Evolutionary conservation across 805 yeast species (phyloP).

Genomic region (Saccharomycopsis sp.): DNA sequence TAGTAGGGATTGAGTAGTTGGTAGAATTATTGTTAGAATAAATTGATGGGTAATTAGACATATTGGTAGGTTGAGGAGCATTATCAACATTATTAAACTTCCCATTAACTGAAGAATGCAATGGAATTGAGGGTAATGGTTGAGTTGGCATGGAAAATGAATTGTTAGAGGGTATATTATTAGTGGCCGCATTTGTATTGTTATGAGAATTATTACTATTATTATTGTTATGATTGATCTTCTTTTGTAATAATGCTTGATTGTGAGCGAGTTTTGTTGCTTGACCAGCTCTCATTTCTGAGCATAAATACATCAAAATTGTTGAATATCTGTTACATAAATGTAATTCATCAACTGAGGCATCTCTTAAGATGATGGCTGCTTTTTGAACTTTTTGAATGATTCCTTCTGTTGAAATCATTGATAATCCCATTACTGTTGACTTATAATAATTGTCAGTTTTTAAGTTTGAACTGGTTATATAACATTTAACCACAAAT

Average conservation of each 20-base stretch:
- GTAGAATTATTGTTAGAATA: no score
- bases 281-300: slow-evolving; percentile 67
- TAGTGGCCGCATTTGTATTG: background rate
- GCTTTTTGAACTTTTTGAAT: slow-evolving; percentile 56
- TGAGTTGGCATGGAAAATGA: no score
- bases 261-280: no score
- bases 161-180: no score
- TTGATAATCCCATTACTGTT: slow-evolving; percentile 45
- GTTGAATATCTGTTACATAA: slow-evolving; percentile 72
- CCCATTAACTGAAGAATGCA: no score
- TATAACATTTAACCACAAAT: slow-evolving; percentile 76
- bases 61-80: no score
- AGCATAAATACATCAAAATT: slow-evolving; percentile 62
- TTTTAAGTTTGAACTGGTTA: slow-evolving; percentile 33
- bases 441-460: slow-evolving; percentile 29
- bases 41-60: no score
- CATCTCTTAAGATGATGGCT: slow-evolving; percentile 64
- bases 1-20: background rate
- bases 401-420: slow-evolving; percentile 63
- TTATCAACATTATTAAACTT: no score
- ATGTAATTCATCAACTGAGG: slow-evolving; percentile 85
- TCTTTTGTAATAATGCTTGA: slow-evolving; percentile 1
- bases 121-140: no score
- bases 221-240: background rate
- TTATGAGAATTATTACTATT: background rate